Base-by-base conservation (phyloP, 1,284 basidiomycete species). In the Ceratobasidium sp. region DNA sequence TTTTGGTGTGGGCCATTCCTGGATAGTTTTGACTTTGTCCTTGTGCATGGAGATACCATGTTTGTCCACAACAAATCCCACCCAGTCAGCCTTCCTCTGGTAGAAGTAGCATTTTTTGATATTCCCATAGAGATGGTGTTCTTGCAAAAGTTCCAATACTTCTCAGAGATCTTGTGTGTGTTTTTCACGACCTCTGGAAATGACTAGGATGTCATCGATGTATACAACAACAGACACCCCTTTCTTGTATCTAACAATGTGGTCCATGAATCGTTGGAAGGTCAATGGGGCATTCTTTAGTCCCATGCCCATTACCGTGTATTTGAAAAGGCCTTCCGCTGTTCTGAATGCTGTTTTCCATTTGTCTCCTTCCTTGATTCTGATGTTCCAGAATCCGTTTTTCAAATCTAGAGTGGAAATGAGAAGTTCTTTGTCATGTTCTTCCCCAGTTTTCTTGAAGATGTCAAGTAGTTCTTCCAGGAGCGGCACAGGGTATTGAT, bases 341-440 rank as follows among this genome's bases (percentile, higher is more conserved):
- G n/a, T n/a, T n/a, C n/a, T n/a, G n/a, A n/a, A n/a, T n/a, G n/a
- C n/a, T n/a, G n/a, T n/a, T n/a, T n/a, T n/a, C n/a, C n/a, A n/a
- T n/a, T n/a, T n/a, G n/a, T n/a, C n/a, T n/a, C n/a, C n/a, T n/a
- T n/a, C n/a, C n/a, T n/a, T n/a, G n/a, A n/a, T n/a, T n/a, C n/a
- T n/a, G n/a, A n/a, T n/a, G n/a, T n/a, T n/a, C n/a, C n/a, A 43
- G 5, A n/a, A n/a, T 25, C 35, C n/a, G 40, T 17, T 32, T 53
- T 53, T 43, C 56, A 68, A 10, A 53, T 32, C 65, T 57, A 57
- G 4, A 68, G 53, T 42, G 22, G 22, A 52, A 45, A 34, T 70
- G 52, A 50, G 29, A 70, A 7, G 25, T 22, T 29, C 70, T 58
- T 7, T 40, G 40, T 22, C 42, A 31, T 0, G 50, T 71, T 43